Conservation (phyloP, 306 rosid species). For the cucumber (Cucumis sativus) region DNA sequence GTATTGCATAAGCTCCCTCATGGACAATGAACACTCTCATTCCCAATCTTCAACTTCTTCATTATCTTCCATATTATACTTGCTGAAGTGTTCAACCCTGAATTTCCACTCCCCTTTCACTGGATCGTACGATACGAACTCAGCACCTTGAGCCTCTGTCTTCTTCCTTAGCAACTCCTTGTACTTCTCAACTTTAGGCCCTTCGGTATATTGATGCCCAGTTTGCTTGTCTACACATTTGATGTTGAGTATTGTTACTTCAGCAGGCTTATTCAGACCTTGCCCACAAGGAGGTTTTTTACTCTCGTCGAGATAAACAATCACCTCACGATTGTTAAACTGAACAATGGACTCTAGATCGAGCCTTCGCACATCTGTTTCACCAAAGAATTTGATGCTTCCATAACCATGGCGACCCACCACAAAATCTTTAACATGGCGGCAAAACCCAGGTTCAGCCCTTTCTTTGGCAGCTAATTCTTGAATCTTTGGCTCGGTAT, state of each 20-base stretch:
- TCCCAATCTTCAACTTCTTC: constrained; percentile 14
- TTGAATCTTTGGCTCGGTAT: constrained; percentile 75
- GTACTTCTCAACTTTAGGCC: constrained; percentile 70
- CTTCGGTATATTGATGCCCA: constrained; percentile 58
- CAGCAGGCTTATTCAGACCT: constrained; percentile 97
- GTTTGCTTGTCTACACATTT: constrained; percentile 73
- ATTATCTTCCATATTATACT: constrained; percentile 42
- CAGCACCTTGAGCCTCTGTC: constrained; percentile 90
- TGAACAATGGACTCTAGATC: constrained; percentile 80
- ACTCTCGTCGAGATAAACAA: constrained; percentile 78
- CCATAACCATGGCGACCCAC: constrained; percentile 91
- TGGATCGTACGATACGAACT: constrained; percentile 67
- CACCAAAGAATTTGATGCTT: constrained; percentile 80
- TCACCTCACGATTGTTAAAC: constrained; percentile 89
- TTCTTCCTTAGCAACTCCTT: constrained; percentile 84
- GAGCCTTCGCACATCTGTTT: constrained; percentile 81
- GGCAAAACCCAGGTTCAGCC: constrained; percentile 85
- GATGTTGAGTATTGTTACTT: constrained; percentile 83
- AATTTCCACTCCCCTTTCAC: constrained; percentile 88
- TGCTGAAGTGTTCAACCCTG: constrained; percentile 72
- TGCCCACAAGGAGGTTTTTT: constrained; percentile 96
- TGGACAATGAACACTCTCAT: not conserved
- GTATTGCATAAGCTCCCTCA: constrained; percentile 3
- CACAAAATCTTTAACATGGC: constrained; percentile 70
- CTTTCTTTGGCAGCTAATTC: constrained; percentile 97